These are phyloP conservation scores for Simmondsia chinensis DNA, from an alignment of 148 eudicot species.

Conservation along the genomic window DNA sequence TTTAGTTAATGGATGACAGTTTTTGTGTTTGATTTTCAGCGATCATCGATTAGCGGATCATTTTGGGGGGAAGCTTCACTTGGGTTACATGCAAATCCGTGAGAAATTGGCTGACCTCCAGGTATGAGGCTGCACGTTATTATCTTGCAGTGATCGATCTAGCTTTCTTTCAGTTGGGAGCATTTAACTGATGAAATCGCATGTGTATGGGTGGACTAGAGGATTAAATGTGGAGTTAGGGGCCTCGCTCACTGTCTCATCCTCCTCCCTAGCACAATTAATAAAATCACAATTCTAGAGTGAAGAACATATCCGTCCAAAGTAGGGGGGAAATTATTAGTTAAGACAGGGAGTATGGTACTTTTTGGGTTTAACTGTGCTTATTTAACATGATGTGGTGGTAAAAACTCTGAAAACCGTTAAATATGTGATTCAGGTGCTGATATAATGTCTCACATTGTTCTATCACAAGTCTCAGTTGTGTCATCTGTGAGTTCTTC, in stretches of 20 bases:
- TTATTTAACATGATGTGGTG: slow-evolving; percentile 5
- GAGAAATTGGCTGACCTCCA: slow-evolving; percentile 87
- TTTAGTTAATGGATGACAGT: slow-evolving; percentile 2
- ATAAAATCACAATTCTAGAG: too few relatives aligned
- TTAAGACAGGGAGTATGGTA: too few relatives aligned
- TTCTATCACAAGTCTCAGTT: slow-evolving; percentile 70
- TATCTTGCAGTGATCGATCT: too few relatives aligned
- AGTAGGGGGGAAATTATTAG: too few relatives aligned
- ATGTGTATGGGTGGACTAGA: too few relatives aligned
- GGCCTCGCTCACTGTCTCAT: too few relatives aligned
- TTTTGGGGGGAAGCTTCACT: slow-evolving; percentile 97
- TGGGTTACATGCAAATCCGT: slow-evolving; percentile 98
- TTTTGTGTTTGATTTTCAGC: slow-evolving; percentile 41
- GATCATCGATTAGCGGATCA: slow-evolving; percentile 98
- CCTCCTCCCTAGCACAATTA: too few relatives aligned
- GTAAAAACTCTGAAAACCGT: slow-evolving; percentile 18
- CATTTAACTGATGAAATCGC: too few relatives aligned
- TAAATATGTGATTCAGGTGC: slow-evolving; percentile 74
- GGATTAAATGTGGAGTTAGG: too few relatives aligned
- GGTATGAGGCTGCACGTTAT: slow-evolving; percentile 31
- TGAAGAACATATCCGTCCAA: too few relatives aligned
- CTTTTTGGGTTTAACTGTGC: slow-evolving; percentile 1
- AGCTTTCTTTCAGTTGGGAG: too few relatives aligned
- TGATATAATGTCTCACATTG: slow-evolving; percentile 63
- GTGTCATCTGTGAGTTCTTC: slow-evolving; percentile 83